Evolutionary conservation across 164 flowering plant species (phyloP), one percentile per base, ranked within the genome.

Genomic region (Sedum album): DNA sequence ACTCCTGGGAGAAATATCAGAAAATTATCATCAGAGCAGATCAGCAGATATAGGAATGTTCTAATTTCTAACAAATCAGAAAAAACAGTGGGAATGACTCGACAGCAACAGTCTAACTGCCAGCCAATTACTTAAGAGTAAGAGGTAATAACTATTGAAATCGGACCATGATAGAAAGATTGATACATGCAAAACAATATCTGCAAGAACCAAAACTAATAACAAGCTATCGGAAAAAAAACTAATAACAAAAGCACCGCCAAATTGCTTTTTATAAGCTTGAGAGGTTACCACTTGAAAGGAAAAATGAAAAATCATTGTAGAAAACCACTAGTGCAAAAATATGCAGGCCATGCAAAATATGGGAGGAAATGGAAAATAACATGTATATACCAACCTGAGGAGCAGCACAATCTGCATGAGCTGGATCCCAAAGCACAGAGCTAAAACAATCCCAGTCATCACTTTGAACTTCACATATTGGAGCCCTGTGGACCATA

Each of bases 401-500:
- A 49, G 97, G 90, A 33, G 83, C 99, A 68, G 96, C 88, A 83
- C 99, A 95, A 73, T 95, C 99, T 74, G 99, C 83, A 83, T 83
- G 90, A 30, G 70, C 42, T 76, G 97, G 97, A 79, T 92, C 97
- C 99, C 97, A 95, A 31, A 73, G 78, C 51, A 95, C 79, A 71
- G 84, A 73, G 66, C 85, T 70, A 62, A 89, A 95, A 79, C 99
- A 95, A 51, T 90, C 93, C 96, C 96, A 95, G 18, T 84, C 72
- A 74, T 90, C 91, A 68, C 91, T 86, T 82, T 92, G 97, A 69
- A 84, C 85, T 84, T 92, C 93, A 82, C 79, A 88, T 70, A 92
- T 93, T 31, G 97, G 99, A 69, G 97, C 97, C 86, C 99, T 95
- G 81, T 26, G 62, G 31, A 57, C 18, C 33, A 57, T 8, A 57